Base-by-base conservation (phyloP, 495 filamentous ascomycete species). In the Aspergillus affinis region DNA sequence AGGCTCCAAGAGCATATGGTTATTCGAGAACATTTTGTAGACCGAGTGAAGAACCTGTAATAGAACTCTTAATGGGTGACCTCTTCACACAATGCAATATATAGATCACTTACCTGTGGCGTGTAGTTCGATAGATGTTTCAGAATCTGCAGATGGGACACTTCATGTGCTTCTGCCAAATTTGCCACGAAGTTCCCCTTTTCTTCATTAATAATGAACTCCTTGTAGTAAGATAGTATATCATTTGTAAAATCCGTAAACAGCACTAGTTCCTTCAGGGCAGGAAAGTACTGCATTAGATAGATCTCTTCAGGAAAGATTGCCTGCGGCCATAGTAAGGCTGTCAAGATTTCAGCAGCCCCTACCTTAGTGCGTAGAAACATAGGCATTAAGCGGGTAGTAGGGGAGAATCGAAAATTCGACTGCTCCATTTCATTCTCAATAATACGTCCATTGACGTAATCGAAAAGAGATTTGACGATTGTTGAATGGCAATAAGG, bases 241-340 rank as follows among this genome's bases (percentile, higher is more conserved):
- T 57, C 54, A 17, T 57, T 57, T 0, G 54, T 57, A 12, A 57
- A 57, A 13, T 57, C 54, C 8, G 48, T 57, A 29, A 57, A 57
- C 3, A 48, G 7, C 6, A 48, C 41, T 41, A 57, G 41, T 19
- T 57, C 54, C 10, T 27, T 9, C 2, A 30, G 13, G 13, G 29
- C 23, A 3, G 54, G 54, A n/a, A 57, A 57, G 54, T 57, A 57
- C 13, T 48, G 54, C 41, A 57, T 57, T 12, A 57, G 19, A 9
- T 26, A 48, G 0, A 0, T 20, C 13, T 57, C 54, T 19, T 57
- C 54, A 1, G 54, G 54, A 21, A 57, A 57, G 0, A 48, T 8
- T 0, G 41, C 29, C 41, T 57, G 48, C 4, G 54, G 54, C 54
- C 54, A 57, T 4, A 57, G 41, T 41, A 57, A 26, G 19, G n/a